These are phyloP conservation scores for Dactylonectria macrodidyma DNA, from an alignment of 2,329 filamentous ascomycete species.

Conservation along the genomic window DNA sequence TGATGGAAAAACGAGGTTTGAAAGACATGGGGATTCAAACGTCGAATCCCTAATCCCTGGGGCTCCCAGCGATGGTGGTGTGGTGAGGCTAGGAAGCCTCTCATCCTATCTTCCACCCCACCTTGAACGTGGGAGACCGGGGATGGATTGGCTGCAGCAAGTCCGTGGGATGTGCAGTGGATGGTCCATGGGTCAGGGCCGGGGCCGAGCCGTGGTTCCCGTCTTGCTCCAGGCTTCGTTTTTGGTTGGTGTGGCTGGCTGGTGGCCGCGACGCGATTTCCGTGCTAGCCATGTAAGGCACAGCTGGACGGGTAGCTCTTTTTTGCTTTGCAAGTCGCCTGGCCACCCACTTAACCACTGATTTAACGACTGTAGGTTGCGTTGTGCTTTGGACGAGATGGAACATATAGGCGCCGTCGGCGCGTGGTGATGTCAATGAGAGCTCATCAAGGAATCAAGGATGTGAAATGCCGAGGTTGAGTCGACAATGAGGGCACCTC, in stretches of 20 bases:
- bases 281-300: conserved; percentile 14
- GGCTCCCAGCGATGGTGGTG: conserved; percentile 10
- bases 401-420: background rate
- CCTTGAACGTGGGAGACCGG: conserved; percentile 9
- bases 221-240: conserved; percentile 35
- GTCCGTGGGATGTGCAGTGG: background rate
- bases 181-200: conserved; percentile 21
- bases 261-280: background rate
- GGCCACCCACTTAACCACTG: background rate
- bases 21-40: conserved; percentile 5
- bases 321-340: background rate
- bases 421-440: conserved; percentile 1
- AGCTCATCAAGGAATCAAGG: background rate
- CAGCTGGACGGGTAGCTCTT: conserved; percentile 5
- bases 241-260: conserved; percentile 31
- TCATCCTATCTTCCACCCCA: conserved; percentile 6
- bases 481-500: background rate
- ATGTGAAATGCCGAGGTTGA: background rate
- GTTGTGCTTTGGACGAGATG: conserved; percentile 1
- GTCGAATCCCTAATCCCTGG: conserved; percentile 1
- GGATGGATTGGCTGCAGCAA: conserved; percentile 37
- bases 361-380: background rate
- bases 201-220: conserved; percentile 46
- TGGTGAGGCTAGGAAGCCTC: background rate
- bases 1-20: background rate